Evolutionary conservation across 2,329 filamentous ascomycete genomes (phyloP).

Genomic region (Xylaria arbuscula): DNA sequence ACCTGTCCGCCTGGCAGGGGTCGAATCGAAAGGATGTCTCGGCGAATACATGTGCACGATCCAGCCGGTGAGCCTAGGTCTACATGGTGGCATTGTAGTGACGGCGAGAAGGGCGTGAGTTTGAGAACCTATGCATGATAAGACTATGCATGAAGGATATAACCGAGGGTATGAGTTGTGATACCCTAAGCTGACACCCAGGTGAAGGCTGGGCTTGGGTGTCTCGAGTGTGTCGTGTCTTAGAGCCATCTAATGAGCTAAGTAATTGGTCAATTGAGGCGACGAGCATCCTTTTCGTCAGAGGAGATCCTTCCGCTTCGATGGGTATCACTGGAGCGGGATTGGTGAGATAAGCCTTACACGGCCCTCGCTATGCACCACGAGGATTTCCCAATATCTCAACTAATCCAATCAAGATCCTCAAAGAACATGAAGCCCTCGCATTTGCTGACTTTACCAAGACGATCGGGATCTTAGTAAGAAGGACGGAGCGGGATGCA

Average conservation of each 20-base stretch:
- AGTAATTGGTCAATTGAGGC: neutral
- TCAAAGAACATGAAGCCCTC: neutral
- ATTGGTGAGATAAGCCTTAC: slow-evolving; percentile 20
- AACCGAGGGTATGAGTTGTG: neutral
- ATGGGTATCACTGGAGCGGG: neutral
- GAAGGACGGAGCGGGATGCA: slow-evolving; percentile 2
- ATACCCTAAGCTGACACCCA: neutral
- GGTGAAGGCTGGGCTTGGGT: neutral
- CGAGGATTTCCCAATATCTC: neutral
- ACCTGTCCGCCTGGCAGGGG: neutral
- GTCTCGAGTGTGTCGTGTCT: neutral
- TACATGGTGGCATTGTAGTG: neutral
- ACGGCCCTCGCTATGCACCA: slow-evolving; percentile 11
- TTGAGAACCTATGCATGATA: neutral
- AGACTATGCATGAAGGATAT: neutral
- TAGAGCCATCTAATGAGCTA: slow-evolving; percentile 1
- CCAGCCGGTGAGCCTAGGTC: neutral
- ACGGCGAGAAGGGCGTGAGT: neutral
- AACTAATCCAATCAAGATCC: slow-evolving; percentile 17
- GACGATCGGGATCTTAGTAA: neutral
- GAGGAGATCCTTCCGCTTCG: neutral
- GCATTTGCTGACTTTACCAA: slow-evolving; percentile 2
- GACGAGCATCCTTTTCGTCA: neutral
- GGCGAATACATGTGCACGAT: neutral
- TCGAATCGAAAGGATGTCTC: neutral